Percentiles rank a stretch among this genome's conserved stretches.
Conservation (phyloP, 2,329 filamentous ascomycete genomes). For the Zymoseptoria ardabiliae region DNA sequence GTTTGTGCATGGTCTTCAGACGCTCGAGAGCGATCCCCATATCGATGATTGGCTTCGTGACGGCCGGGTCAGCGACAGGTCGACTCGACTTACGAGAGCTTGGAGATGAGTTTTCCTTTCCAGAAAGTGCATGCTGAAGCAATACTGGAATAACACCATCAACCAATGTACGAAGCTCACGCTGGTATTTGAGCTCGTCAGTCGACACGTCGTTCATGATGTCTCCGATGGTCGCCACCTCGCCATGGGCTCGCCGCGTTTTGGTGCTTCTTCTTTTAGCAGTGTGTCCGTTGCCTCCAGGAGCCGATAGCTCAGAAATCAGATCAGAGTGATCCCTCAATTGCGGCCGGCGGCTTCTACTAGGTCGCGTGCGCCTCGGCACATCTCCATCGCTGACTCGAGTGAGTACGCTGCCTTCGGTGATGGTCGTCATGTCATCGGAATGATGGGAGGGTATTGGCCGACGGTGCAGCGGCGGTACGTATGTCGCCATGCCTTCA, state of each 20-base stretch:
- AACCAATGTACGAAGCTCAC: conserved; percentile 86
- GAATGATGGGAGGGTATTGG: conserved; percentile 19
- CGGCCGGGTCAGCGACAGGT: conserved; percentile 47
- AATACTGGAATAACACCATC: conserved; percentile 93
- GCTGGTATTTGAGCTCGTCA: conserved; percentile 81
- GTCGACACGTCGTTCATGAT: conserved; percentile 71
- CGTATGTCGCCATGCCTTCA: conserved; percentile 39
- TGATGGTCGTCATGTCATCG: conserved; percentile 23
- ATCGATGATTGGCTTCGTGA: conserved; percentile 81
- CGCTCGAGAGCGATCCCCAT: conserved; percentile 90
- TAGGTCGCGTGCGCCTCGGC: conserved; percentile 44
- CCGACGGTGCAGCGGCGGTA: not conserved
- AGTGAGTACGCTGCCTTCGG: conserved; percentile 21
- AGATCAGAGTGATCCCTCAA: conserved; percentile 90
- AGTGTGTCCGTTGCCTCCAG: conserved; percentile 56
- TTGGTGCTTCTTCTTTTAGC: conserved; percentile 73
- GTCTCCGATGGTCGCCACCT: conserved; percentile 63
- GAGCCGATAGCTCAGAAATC: conserved; percentile 80
- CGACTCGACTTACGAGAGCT: conserved; percentile 21
- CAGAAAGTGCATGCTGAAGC: conserved; percentile 72
- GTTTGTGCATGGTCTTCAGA: conserved; percentile 70
- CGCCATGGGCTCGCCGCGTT: conserved; percentile 58
- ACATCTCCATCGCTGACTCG: conserved; percentile 24
- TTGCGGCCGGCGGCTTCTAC: conserved; percentile 46
- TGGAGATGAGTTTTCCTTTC: conserved; percentile 51